Percentiles rank a stretch among this genome's conserved stretches.
Conservation (phyloP, 257 asterid species). For the Nicotiana undulata region DNA sequence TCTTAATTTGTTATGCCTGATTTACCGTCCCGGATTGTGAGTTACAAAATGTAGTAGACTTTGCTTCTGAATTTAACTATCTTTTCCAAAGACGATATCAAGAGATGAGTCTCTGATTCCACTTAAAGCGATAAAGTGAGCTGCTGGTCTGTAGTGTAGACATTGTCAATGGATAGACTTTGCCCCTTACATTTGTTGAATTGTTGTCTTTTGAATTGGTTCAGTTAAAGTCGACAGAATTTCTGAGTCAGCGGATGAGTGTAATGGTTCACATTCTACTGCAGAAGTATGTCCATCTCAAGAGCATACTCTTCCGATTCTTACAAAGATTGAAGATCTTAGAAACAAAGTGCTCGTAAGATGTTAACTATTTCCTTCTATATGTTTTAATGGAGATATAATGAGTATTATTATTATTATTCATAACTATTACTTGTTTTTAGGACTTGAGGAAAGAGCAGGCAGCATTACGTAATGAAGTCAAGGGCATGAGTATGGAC, state of each 20-base stretch:
- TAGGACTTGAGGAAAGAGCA: slow-evolving; percentile 43
- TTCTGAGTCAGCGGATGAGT: slow-evolving; percentile 18
- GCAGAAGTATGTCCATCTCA: slow-evolving; percentile 29
- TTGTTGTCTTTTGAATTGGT: not conserved
- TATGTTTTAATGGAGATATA: not conserved
- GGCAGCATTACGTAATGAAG: slow-evolving; percentile 41
- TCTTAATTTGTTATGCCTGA: not conserved
- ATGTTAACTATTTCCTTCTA: not conserved
- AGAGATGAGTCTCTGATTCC: not conserved
- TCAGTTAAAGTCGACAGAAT: not conserved
- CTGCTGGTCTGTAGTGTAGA: slow-evolving; percentile 4
- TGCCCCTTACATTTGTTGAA: not conserved
- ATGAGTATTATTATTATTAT: not conserved
- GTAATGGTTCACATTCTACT: slow-evolving; percentile 33
- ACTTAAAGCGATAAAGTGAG: not conserved
- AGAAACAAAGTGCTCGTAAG: slow-evolving; percentile 57
- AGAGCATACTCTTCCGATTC: slow-evolving; percentile 43
- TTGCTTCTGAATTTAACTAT: not conserved
- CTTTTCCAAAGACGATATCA: not conserved
- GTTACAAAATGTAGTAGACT: not conserved
- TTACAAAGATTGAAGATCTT: slow-evolving; percentile 48
- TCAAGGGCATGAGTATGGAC: slow-evolving; percentile 50
- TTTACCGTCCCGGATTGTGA: not conserved
- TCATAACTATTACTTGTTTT: not conserved
- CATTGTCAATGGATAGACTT: not conserved